These are phyloP conservation scores for Fragaria vesca DNA, from an alignment of 306 rosid genomes.

Conservation along the genomic window DNA sequence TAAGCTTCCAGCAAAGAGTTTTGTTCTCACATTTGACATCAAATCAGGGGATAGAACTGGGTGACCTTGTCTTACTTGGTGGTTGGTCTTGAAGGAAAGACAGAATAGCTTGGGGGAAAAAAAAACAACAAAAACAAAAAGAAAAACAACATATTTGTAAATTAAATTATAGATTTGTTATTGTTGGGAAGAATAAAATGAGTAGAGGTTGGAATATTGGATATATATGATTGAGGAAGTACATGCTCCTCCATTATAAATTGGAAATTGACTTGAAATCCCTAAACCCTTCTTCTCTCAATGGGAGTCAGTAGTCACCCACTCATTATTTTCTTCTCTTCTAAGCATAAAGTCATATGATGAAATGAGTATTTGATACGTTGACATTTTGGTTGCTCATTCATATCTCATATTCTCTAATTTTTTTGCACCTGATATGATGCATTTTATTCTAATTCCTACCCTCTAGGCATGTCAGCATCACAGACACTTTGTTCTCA, in stretches of 20 bases:
- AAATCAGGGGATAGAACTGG: background rate
- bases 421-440: background rate
- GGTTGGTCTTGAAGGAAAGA: conserved; percentile 6
- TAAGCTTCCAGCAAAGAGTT: conserved; percentile 3
- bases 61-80: background rate
- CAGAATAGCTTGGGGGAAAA: background rate
- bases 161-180: background rate
- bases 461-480: background rate
- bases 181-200: background rate
- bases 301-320: conserved; percentile 18
- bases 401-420: background rate
- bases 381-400: background rate
- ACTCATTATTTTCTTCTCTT: conserved; percentile 13
- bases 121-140: too few species aligned
- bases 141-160: background rate
- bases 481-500: background rate
- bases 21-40: background rate
- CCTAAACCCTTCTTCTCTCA: background rate
- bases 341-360: background rate
- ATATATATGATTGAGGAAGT: conserved; percentile 2
- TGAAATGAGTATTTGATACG: background rate
- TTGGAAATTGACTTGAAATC: conserved; percentile 24
- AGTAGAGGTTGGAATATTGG: background rate
- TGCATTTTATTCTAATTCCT: conserved; percentile 6
- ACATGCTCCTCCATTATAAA: conserved; percentile 7